Evolutionary conservation across 768 basidiomycete species (phyloP).

Genomic region (Boletus fagicola): DNA sequence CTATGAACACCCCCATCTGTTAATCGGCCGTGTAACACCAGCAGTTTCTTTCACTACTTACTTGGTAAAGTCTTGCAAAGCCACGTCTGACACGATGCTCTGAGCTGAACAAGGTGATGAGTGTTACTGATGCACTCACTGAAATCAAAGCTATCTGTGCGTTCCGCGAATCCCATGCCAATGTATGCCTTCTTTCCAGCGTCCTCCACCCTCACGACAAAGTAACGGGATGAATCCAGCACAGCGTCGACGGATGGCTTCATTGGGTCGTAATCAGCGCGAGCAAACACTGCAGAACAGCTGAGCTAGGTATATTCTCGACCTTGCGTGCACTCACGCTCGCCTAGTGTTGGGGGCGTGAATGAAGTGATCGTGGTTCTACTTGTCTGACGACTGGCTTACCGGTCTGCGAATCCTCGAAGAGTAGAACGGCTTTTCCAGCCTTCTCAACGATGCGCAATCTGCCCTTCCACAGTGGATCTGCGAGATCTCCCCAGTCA

Average conservation of each 20-base stretch:
- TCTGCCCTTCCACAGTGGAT: slow-evolving; percentile 90
- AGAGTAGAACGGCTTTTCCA: slow-evolving; percentile 61
- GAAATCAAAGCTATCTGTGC: slow-evolving; percentile 89
- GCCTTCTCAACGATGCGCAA: slow-evolving; percentile 82
- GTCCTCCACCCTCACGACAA: slow-evolving; percentile 90
- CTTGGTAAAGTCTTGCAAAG: slow-evolving; percentile 86
- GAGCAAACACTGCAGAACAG: slow-evolving; percentile 73
- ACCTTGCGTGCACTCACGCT: slow-evolving; percentile 49
- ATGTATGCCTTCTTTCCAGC: slow-evolving; percentile 86
- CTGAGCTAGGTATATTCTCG: slow-evolving; percentile 8
- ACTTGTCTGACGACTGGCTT: slow-evolving; percentile 24
- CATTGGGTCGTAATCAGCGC: slow-evolving; percentile 73
- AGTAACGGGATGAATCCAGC: slow-evolving; percentile 92
- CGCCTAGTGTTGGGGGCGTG: slow-evolving; percentile 42
- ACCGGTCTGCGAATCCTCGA: slow-evolving; percentile 84
- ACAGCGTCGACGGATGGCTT: slow-evolving; percentile 92
- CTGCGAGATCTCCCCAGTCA: slow-evolving; percentile 85
- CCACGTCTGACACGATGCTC: slow-evolving; percentile 55
- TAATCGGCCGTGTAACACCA: not conserved
- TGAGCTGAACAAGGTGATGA: slow-evolving; percentile 7
- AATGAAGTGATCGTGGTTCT: slow-evolving; percentile 4
- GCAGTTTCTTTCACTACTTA: slow-evolving; percentile 28
- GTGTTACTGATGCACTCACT: slow-evolving; percentile 49
- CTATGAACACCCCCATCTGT: slow-evolving; percentile 33
- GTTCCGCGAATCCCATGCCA: slow-evolving; percentile 88